Conservation (phyloP, 176 grass and related monocot genomes). For the Paspalum vaginatum region DNA sequence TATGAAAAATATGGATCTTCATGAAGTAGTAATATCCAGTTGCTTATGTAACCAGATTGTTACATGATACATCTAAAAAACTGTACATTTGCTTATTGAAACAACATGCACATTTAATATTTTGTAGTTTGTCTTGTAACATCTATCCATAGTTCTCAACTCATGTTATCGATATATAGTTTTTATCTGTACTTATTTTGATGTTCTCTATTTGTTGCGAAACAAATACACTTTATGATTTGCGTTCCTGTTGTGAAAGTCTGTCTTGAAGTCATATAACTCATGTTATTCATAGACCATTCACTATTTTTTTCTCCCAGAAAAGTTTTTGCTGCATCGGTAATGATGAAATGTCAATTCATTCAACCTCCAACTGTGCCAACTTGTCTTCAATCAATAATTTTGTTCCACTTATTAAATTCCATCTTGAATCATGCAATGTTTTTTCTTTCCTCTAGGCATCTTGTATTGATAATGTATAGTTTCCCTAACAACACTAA, state of each 20-base stretch:
- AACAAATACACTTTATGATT: background rate
- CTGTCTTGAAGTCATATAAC: conserved; percentile 26
- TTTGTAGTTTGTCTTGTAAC: conserved; percentile 14
- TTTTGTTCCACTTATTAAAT: background rate
- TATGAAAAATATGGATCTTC: background rate
- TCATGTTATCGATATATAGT: background rate
- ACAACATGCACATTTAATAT: background rate
- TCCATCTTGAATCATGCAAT: conserved; percentile 26
- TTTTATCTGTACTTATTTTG: conserved; percentile 17
- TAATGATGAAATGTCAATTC: conserved; percentile 24
- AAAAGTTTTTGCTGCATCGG: background rate
- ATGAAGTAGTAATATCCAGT: conserved; percentile 21
- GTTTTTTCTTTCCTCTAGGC: background rate
- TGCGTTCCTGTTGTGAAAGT: background rate
- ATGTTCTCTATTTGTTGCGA: background rate
- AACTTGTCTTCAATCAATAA: conserved; percentile 1
- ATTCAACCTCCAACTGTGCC: background rate
- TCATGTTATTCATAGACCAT: conserved; percentile 11
- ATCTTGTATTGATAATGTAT: background rate
- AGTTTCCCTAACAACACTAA: background rate
- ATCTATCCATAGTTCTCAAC: background rate
- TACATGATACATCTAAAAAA: conserved; percentile 20
- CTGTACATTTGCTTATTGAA: conserved; percentile 16
- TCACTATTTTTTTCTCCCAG: conserved; percentile 16
- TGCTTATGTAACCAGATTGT: conserved; percentile 26